These are phyloP conservation scores for Myrmaecium sp. DNA, from an alignment of 2,329 filamentous ascomycete genomes.

Conservation along the genomic window DNA sequence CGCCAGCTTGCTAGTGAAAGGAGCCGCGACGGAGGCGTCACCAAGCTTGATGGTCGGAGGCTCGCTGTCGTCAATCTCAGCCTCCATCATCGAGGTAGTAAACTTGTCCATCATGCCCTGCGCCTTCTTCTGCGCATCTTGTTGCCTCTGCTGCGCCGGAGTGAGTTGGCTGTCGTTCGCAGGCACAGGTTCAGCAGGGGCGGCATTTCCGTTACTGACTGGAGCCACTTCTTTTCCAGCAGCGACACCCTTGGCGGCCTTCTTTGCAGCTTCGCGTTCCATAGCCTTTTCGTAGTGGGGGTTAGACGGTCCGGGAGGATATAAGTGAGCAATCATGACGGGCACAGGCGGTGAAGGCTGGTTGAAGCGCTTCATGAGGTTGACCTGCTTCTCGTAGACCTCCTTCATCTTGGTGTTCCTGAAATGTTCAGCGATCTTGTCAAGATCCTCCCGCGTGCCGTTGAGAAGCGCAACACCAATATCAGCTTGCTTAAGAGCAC, in stretches of 20 bases:
- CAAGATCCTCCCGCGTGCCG: constrained; percentile 78
- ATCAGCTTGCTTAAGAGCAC: constrained; percentile 93
- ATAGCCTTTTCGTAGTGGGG: constrained; percentile 91
- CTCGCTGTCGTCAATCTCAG: constrained; percentile 72
- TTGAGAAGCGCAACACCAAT: constrained; percentile 93
- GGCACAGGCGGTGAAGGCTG: constrained; percentile 86
- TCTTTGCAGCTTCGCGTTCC: constrained; percentile 66
- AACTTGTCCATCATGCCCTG: constrained; percentile 73
- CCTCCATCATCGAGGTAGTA: constrained; percentile 74
- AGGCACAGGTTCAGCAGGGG: constrained; percentile 38
- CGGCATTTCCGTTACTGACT: constrained; percentile 6
- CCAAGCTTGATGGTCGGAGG: constrained; percentile 93
- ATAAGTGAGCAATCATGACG: constrained; percentile 81
- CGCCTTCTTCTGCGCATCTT: constrained; percentile 43
- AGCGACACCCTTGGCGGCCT: constrained; percentile 42
- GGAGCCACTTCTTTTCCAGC: constrained; percentile 16
- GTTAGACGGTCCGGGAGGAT: constrained; percentile 76
- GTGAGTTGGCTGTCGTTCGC: constrained; percentile 38
- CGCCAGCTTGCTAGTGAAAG: constrained; percentile 92
- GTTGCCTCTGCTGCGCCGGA: constrained; percentile 32
- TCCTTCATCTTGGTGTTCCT: constrained; percentile 97
- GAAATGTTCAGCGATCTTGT: constrained; percentile 80
- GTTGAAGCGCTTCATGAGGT: constrained; percentile 88
- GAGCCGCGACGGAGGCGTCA: constrained; percentile 90
- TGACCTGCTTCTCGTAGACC: constrained; percentile 88